Percentiles rank a stretch among this genome's conserved stretches.
phyloP scores from a whole-genome alignment of 306 rosid species.

The Prunus fruticosa region DNA sequence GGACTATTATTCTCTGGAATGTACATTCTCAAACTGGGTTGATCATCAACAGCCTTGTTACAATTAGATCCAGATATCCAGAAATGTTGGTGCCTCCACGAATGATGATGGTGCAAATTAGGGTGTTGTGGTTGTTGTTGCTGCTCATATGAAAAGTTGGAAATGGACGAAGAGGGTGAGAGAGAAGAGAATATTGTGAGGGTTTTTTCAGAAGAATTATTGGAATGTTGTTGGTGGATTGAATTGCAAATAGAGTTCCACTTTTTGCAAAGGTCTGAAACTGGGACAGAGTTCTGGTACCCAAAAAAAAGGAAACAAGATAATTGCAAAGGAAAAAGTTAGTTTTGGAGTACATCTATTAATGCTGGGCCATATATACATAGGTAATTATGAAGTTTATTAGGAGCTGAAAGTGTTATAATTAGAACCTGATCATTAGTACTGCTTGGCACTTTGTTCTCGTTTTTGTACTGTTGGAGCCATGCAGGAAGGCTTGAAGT shows the following conservation, averaged over 20 bases:
- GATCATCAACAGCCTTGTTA: conserved; percentile 16
- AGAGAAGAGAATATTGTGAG: conserved; percentile 49
- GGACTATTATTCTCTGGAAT: conserved; percentile 35
- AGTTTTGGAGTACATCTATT: conserved; percentile 25
- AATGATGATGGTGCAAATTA: conserved; percentile 19
- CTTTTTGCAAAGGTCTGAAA: conserved; percentile 68
- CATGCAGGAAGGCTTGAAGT: conserved; percentile 90
- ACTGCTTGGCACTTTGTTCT: conserved; percentile 40
- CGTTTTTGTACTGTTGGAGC: conserved; percentile 88
- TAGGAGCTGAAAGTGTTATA: conserved; percentile 1
- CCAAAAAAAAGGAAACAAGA: conserved; percentile 6
- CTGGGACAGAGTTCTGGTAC: conserved; percentile 56
- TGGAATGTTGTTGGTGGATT: conserved; percentile 48
- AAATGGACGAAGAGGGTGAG: conserved; percentile 69
- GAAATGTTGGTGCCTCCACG: conserved; percentile 34
- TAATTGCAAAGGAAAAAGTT: conserved; percentile 36
- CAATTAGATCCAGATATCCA: conserved; percentile 34
- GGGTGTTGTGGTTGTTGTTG: conserved; percentile 44
- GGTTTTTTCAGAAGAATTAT: conserved; percentile 49
- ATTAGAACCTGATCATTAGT: conserved; percentile 59
- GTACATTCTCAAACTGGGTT: conserved; percentile 48
- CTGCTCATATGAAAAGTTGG: conserved; percentile 63
- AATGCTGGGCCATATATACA: background rate
- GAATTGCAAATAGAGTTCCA: conserved; percentile 71
- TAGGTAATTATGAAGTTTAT: conserved; percentile 1